Evolutionary conservation across 2,329 filamentous ascomycete genomes (phyloP), one percentile per base, ranked within the genome.

Genomic region (Cladosporium sp.): DNA sequence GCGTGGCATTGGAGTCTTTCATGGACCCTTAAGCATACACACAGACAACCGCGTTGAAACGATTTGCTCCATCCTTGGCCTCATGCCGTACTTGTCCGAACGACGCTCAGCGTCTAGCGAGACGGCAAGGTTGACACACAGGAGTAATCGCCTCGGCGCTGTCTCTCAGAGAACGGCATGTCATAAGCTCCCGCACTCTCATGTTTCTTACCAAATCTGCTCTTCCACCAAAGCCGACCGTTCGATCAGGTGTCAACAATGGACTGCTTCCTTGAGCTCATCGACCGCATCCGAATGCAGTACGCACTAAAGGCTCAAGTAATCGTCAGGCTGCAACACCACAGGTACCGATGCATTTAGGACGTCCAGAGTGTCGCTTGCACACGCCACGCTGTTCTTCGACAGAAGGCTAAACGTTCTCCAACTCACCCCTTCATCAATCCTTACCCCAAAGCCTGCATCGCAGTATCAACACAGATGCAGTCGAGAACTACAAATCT

Each of bases 21-120:
- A 35, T 15, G 22, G 32, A 35, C 43, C 49, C 56, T 50, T 62
- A 29, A 54, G 59, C 60, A 69, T 65, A 75, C 78, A 71, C 58
- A 76, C 76, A 69, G 69, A 43, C 47, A 6, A 70, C 69, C 49
- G 59, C 59, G 61, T 54, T 55, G 58, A 51, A n/a, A 35, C 55
- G 57, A 55, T 49, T 48, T 57, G 62, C 63, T 62, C 62, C 55
- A 29, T 56, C 62, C 63, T 8, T 47, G 43, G 57, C 59, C 54
- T 50, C 40, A 39, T 32, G 46, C 52, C 57, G 70, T 75, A 78
- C 79, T 82, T 77, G 80, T 72, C 79, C 62, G 79, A 79, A 82
- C 69, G 77, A 72, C 69, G 66, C 64, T 62, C 38, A 52, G 54
- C 60, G 66, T 67, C 73, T 70, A 79, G 79, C 79, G 78, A 81